These are phyloP conservation scores for Hypoxylon lenormandii DNA, from an alignment of 495 filamentous ascomycete genomes.

Conservation along the genomic window DNA sequence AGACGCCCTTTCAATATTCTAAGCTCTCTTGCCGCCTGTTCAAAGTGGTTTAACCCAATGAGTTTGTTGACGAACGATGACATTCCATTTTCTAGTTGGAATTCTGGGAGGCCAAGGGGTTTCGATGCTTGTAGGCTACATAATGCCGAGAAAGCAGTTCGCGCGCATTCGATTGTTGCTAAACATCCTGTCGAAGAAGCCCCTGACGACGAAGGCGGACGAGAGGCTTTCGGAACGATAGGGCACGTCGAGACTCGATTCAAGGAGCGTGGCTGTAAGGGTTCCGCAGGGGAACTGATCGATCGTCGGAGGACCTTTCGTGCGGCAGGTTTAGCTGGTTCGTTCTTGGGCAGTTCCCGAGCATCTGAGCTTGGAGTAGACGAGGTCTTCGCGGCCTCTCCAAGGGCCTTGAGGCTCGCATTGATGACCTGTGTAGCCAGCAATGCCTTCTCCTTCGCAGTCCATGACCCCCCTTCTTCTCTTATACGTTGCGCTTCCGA, in stretches of 20 bases:
- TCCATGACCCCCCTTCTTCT: slow-evolving; percentile 55
- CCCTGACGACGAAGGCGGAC: slow-evolving; percentile 3
- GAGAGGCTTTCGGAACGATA: slow-evolving; percentile 29
- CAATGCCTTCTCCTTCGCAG: slow-evolving; percentile 71
- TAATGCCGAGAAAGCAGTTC: slow-evolving; percentile 77
- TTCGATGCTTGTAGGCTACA: slow-evolving; percentile 67
- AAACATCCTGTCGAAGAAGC: slow-evolving; percentile 52
- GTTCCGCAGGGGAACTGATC: slow-evolving; percentile 61
- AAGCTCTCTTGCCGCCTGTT: slow-evolving; percentile 82
- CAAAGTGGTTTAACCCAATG: slow-evolving; percentile 76
- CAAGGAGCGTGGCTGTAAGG: slow-evolving; percentile 65
- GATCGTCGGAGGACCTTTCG: slow-evolving; percentile 59
- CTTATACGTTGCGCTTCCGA: slow-evolving; percentile 39
- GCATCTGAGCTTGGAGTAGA: slow-evolving; percentile 37
- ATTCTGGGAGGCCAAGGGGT: slow-evolving; percentile 63
- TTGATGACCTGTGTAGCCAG: slow-evolving; percentile 88
- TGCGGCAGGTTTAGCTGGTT: slow-evolving; percentile 51
- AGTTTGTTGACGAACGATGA: slow-evolving; percentile 79
- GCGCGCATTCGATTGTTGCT: slow-evolving; percentile 77
- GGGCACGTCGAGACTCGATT: slow-evolving; percentile 67
- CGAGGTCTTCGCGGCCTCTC: slow-evolving; percentile 73
- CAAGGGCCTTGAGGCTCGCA: slow-evolving; percentile 75
- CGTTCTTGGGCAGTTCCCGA: slow-evolving; percentile 48
- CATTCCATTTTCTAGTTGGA: slow-evolving; percentile 87
- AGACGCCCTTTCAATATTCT: slow-evolving; percentile 73